Evolutionary conservation across 768 basidiomycete species (phyloP).

Genomic region (Hirschioporus abietinus): DNA sequence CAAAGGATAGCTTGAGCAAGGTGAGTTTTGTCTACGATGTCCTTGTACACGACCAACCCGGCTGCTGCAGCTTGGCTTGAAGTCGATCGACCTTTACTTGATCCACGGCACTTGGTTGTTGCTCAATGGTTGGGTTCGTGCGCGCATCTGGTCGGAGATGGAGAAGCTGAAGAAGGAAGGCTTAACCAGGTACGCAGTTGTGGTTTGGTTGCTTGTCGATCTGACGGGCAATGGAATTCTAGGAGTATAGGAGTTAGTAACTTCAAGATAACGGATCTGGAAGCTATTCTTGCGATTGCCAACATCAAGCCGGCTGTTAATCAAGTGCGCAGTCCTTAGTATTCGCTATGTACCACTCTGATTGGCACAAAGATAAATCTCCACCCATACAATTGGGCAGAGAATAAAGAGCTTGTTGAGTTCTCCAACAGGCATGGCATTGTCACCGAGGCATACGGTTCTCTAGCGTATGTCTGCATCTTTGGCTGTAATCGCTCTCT

Average conservation of each 20-base stretch:
- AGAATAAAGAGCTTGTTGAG: conserved; percentile 51
- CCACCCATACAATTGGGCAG: conserved; percentile 67
- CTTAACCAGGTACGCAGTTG: conserved; percentile 27
- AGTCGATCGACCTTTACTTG: conserved; percentile 65
- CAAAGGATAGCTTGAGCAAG: conserved; percentile 43
- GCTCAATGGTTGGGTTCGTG: conserved; percentile 30
- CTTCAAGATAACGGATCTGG: conserved; percentile 37
- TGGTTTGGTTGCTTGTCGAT: background rate
- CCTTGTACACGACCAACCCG: conserved; percentile 3
- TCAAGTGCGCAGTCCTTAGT: conserved; percentile 33
- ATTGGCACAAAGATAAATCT: conserved; percentile 46
- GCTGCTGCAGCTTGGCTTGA: conserved; percentile 47
- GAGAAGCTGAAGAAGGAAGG: conserved; percentile 46
- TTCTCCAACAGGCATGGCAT: conserved; percentile 35
- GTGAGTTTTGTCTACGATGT: conserved; percentile 27
- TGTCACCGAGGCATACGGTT: conserved; percentile 34
- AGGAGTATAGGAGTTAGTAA: conserved; percentile 54
- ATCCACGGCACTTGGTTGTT: conserved; percentile 48
- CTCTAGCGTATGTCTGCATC: conserved; percentile 34
- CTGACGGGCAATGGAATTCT: background rate
- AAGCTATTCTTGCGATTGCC: conserved; percentile 37
- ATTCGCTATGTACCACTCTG: background rate
- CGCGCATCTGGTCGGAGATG: conserved; percentile 48
- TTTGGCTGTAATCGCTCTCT: background rate
- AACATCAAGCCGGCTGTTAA: conserved; percentile 47